A percentile compares a stretch with the other conserved stretches of the same genome.
Evolutionary conservation across 495 filamentous ascomycete species (phyloP).

Genomic region (Pseudevernia furfuracea): DNA sequence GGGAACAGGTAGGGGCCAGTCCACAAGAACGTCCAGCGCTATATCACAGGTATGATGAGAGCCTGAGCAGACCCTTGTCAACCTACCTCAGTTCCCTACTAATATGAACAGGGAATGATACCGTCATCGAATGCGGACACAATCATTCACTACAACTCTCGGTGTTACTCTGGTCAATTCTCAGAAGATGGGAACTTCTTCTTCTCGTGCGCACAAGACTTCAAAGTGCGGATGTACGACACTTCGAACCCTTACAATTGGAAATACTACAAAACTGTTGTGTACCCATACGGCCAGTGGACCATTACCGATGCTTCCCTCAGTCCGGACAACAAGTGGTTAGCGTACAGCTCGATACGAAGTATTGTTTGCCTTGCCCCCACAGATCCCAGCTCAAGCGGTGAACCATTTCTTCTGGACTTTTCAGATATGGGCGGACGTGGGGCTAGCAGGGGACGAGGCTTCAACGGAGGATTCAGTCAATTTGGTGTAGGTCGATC

Average conservation of each 20-base stretch:
- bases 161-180: constrained; percentile 93
- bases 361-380: constrained; percentile 75
- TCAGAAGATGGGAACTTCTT: constrained; percentile 97
- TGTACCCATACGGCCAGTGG: constrained; percentile 82
- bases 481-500: constrained; percentile 42
- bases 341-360: constrained; percentile 83
- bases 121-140: constrained; percentile 74
- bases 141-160: constrained; percentile 75
- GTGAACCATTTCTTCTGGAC: constrained; percentile 69
- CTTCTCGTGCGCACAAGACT: constrained; percentile 90
- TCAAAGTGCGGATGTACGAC: constrained; percentile 92
- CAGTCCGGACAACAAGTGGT: constrained; percentile 83
- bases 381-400: constrained; percentile 72
- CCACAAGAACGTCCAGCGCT: constrained; percentile 49
- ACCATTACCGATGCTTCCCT: constrained; percentile 91
- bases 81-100: constrained; percentile 24
- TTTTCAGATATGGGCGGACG: constrained; percentile 48
- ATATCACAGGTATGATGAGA: constrained; percentile 53
- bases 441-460: constrained; percentile 26
- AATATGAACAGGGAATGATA: constrained; percentile 45
- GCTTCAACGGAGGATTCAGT: constrained; percentile 38
- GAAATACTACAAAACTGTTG: constrained; percentile 90
- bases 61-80: constrained; percentile 13
- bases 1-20: constrained; percentile 50
- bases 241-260: constrained; percentile 92